Conservation (phyloP, 495 filamentous ascomycete species). For the Neurospora sp. region DNA sequence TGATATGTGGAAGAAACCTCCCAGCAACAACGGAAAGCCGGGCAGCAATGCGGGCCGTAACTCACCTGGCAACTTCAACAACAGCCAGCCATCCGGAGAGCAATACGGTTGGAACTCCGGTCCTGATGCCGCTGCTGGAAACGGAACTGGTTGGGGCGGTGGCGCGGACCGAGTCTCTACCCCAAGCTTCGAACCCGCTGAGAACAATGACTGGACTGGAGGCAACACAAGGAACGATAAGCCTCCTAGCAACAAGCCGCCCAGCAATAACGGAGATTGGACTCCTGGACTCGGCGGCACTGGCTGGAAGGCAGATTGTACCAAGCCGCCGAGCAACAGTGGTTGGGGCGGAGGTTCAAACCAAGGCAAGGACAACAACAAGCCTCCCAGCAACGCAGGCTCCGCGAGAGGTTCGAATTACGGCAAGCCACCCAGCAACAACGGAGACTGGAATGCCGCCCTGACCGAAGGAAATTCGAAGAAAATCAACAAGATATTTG, state of each 20-base stretch:
- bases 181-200: background rate
- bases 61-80: background rate
- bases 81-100: background rate
- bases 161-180: background rate
- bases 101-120: background rate
- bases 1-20: background rate
- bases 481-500: background rate
- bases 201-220: background rate
- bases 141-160: background rate
- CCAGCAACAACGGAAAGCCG: background rate
- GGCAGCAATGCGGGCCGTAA: background rate
- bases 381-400: background rate
- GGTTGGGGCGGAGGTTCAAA: background rate
- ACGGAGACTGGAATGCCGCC: background rate
- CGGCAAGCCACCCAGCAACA: background rate
- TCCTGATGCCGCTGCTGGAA: background rate
- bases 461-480: background rate
- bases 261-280: background rate
- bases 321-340: background rate
- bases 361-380: background rate
- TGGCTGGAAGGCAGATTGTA: background rate
- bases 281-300: conserved; percentile 4
- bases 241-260: background rate
- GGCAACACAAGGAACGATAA: background rate
- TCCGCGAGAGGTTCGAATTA: background rate